Conservation (phyloP, 176 grass and related monocot genomes). For the Musa schizocarpa region DNA sequence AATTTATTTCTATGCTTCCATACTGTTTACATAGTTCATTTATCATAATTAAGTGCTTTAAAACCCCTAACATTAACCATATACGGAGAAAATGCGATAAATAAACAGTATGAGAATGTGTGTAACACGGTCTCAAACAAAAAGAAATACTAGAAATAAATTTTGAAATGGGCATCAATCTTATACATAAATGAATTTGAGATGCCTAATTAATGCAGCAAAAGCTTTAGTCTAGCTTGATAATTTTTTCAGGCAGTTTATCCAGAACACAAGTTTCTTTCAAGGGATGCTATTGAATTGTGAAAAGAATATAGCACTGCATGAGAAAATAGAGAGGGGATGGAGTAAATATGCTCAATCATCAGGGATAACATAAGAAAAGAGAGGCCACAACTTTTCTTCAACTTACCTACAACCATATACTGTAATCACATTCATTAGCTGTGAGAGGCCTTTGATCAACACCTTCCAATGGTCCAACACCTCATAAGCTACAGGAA, state of each 20-base stretch:
- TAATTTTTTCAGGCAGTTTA: background rate
- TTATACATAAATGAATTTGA: background rate
- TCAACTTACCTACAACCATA: constrained; percentile 65
- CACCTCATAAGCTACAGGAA: constrained; percentile 68
- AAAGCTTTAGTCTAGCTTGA: background rate
- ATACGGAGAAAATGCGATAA: background rate
- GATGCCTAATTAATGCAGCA: background rate
- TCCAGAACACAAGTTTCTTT: background rate
- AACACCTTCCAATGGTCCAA: constrained; percentile 76
- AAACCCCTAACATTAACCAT: background rate
- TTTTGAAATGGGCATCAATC: background rate
- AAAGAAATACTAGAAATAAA: background rate
- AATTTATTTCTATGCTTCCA: background rate
- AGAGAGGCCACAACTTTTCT: background rate
- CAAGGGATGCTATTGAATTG: background rate
- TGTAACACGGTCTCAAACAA: background rate
- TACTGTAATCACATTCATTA: constrained; percentile 69
- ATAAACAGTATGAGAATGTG: background rate
- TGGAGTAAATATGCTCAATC: background rate
- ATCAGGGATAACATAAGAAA: no score
- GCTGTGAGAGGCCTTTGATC: constrained; percentile 69
- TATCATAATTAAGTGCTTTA: background rate
- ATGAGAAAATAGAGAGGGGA: background rate
- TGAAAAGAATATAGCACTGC: background rate
- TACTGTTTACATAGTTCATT: background rate